Percentiles rank a stretch among this genome's conserved stretches.
phyloP scores from a whole-genome alignment of 2,329 filamentous ascomycete species.

The Diaporthe batatas region DNA sequence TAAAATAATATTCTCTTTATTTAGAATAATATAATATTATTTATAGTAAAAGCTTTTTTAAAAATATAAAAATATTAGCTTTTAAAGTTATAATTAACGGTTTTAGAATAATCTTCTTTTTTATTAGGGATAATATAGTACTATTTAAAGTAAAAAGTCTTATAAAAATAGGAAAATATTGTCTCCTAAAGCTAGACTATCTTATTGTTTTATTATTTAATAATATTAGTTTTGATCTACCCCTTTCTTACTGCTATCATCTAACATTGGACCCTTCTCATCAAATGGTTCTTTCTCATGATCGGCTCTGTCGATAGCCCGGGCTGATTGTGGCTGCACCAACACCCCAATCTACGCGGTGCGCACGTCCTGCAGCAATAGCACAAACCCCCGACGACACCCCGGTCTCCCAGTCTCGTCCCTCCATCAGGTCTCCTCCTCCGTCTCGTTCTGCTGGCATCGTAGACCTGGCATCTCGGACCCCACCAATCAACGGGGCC shows the following conservation, averaged over 20 bases:
- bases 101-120: no score
- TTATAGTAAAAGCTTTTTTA: no score
- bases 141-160: no score
- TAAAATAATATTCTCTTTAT: no score
- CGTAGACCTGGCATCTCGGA: not conserved
- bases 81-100: no score
- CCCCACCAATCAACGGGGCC: not conserved
- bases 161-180: no score
- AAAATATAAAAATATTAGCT: no score
- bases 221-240: no score
- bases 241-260: not conserved
- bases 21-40: no score
- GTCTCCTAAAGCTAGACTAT: no score
- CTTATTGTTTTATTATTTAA: no score
- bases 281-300: not conserved
- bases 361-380: not conserved
- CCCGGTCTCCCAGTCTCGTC: not conserved
- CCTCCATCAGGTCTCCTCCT: not conserved
- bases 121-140: no score
- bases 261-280: not conserved
- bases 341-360: conserved; percentile 1
- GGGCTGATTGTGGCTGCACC: conserved; percentile 30
- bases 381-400: not conserved
- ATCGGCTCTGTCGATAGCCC: not conserved
- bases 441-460: conserved; percentile 18